phyloP scores from a whole-genome alignment of 2,329 filamentous ascomycete genomes.

The Arthroderma sp. region DNA sequence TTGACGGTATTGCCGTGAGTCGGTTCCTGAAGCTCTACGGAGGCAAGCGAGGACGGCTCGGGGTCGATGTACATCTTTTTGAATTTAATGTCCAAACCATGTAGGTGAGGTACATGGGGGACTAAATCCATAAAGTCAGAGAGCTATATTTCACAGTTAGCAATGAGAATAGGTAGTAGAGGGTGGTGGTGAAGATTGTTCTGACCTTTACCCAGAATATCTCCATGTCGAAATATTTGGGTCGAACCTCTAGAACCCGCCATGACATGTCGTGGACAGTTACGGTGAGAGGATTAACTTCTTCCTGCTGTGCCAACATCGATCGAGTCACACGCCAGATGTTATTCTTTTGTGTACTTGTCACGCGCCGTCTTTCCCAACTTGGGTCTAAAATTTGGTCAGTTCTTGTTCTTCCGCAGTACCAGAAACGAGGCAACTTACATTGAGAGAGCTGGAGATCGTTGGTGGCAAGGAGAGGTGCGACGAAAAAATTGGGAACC shows the following conservation, averaged over 20 bases:
- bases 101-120: constrained; percentile 35
- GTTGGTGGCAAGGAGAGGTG: constrained; percentile 35
- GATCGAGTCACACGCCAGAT: constrained; percentile 36
- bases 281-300: constrained; percentile 23
- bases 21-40: constrained; percentile 13
- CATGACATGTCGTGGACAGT: constrained; percentile 27
- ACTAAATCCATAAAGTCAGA: constrained; percentile 39
- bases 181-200: background rate
- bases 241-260: constrained; percentile 30
- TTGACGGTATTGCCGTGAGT: constrained; percentile 15
- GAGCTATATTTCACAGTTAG: constrained; percentile 22
- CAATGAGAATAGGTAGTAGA: background rate
- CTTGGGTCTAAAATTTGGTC: constrained; percentile 22
- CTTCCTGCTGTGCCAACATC: constrained; percentile 32
- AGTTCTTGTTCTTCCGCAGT: constrained; percentile 2
- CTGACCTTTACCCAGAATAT: constrained; percentile 39
- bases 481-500: constrained; percentile 37
- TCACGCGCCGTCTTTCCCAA: constrained; percentile 34
- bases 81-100: constrained; percentile 27
- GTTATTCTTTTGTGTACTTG: constrained; percentile 29
- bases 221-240: constrained; percentile 37
- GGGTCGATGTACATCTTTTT: constrained; percentile 29
- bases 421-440: constrained; percentile 11
- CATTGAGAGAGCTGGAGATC: constrained; percentile 37
- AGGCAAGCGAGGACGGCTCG: constrained; percentile 16